Evolutionary conservation across 495 filamentous ascomycete species (phyloP).

Genomic region (Cudoniella acicularis): DNA sequence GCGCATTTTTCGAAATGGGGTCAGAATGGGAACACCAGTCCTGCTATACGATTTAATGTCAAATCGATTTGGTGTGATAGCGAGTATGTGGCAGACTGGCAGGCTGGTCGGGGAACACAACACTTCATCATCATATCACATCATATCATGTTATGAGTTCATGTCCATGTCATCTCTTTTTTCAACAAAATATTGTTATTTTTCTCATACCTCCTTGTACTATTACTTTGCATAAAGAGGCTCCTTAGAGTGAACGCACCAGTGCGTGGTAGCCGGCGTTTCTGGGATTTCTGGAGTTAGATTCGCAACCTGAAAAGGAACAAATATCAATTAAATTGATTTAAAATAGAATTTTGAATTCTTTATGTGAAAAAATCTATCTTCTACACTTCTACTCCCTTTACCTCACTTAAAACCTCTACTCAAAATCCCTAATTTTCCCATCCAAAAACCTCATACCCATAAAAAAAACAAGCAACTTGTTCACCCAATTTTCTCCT

Average conservation of each 20-base stretch:
- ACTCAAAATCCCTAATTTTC: background rate
- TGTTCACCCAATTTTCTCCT: background rate
- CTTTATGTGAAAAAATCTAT: background rate
- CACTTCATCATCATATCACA: background rate
- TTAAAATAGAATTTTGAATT: background rate
- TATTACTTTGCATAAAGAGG: background rate
- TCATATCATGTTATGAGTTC: no score
- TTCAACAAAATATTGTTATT: background rate
- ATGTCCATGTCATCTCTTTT: background rate
- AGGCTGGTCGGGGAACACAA: background rate
- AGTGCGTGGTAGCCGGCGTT: background rate
- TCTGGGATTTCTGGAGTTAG: background rate
- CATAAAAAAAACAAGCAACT: background rate
- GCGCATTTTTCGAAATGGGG: no score
- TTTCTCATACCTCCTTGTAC: no score
- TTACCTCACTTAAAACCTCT: background rate
- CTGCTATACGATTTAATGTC: no score
- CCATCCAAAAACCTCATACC: background rate
- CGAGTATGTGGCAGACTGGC: background rate
- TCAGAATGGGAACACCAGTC: no score
- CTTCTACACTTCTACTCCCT: background rate
- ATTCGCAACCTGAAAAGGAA: no score
- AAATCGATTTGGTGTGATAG: no score
- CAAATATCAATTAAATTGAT: no score
- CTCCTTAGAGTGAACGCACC: background rate